These are phyloP conservation scores for Xylaria polymorpha DNA, from an alignment of 2,329 filamentous ascomycete genomes.

Conservation along the genomic window DNA sequence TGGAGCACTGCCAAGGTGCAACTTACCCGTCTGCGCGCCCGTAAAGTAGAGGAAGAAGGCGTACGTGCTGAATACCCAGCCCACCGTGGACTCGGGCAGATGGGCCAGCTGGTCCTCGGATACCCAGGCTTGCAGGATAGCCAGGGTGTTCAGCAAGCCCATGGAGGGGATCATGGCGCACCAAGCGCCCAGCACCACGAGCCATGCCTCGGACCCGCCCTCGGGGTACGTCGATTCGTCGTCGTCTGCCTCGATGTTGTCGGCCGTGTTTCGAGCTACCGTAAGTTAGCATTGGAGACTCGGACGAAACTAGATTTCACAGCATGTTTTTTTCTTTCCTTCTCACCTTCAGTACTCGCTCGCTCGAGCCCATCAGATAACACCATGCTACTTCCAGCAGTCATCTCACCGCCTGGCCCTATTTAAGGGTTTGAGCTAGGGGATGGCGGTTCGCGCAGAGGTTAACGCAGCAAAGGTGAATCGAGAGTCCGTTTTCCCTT, in stretches of 20 bases:
- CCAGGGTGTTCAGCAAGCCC: conserved; percentile 33
- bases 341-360: neutral
- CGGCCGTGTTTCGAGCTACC: neutral
- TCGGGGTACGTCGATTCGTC: conserved; percentile 34
- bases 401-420: neutral
- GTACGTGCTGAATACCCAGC: conserved; percentile 37
- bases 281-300: neutral
- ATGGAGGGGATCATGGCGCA: conserved; percentile 37
- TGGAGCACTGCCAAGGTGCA: neutral
- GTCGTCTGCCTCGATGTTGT: conserved; percentile 12
- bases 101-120: conserved; percentile 28
- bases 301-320: no score
- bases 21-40: conserved; percentile 33
- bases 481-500: neutral
- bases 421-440: neutral
- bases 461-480: neutral
- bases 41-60: conserved; percentile 37
- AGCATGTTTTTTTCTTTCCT: neutral
- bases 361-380: neutral
- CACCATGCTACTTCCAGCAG: neutral
- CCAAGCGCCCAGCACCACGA: conserved; percentile 34
- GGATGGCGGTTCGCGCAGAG: neutral
- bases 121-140: conserved; percentile 35
- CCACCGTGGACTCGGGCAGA: conserved; percentile 29
- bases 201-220: conserved; percentile 34